Evolutionary conservation across 176 grass and related monocot species (phyloP).

Genomic region (Oryza longistaminata): DNA sequence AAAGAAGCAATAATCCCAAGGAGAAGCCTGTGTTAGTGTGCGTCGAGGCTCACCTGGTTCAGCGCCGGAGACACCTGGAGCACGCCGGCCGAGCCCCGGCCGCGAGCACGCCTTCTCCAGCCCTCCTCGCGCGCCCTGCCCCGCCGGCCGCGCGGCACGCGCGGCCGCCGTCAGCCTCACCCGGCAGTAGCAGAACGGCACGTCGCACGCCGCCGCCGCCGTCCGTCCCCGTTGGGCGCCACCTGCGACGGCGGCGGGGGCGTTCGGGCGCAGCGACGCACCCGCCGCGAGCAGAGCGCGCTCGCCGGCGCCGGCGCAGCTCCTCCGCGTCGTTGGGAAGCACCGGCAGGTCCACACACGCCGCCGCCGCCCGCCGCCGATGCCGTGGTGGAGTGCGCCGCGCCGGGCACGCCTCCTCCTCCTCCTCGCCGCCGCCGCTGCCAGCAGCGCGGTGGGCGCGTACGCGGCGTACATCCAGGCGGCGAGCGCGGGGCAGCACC

Average conservation of each 20-base stretch:
- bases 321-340: slow-evolving; percentile 74
- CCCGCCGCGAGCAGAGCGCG: slow-evolving; percentile 61
- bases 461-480: slow-evolving; percentile 83
- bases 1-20: slow-evolving; percentile 3
- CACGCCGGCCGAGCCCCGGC: slow-evolving; percentile 60
- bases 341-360: slow-evolving; percentile 54
- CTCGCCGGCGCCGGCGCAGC: slow-evolving; percentile 59
- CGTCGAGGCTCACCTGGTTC: slow-evolving; percentile 51
- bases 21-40: not conserved
- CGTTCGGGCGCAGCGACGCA: slow-evolving; percentile 38
- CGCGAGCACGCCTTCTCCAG: slow-evolving; percentile 58
- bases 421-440: not conserved
- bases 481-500: slow-evolving; percentile 80
- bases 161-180: slow-evolving; percentile 62
- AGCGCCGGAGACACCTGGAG: slow-evolving; percentile 68
- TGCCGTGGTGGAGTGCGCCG: not conserved
- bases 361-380: not conserved
- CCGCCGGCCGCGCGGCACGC: slow-evolving; percentile 46
- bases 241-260: not conserved
- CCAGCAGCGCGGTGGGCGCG: slow-evolving; percentile 58
- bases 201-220: slow-evolving; percentile 44
- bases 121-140: slow-evolving; percentile 38
- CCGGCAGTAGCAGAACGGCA: slow-evolving; percentile 72
- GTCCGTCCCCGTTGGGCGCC: slow-evolving; percentile 41
- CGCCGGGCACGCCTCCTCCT: not conserved